Conservation (phyloP, 345 rosid species). For the Lumnitzera littorea region DNA sequence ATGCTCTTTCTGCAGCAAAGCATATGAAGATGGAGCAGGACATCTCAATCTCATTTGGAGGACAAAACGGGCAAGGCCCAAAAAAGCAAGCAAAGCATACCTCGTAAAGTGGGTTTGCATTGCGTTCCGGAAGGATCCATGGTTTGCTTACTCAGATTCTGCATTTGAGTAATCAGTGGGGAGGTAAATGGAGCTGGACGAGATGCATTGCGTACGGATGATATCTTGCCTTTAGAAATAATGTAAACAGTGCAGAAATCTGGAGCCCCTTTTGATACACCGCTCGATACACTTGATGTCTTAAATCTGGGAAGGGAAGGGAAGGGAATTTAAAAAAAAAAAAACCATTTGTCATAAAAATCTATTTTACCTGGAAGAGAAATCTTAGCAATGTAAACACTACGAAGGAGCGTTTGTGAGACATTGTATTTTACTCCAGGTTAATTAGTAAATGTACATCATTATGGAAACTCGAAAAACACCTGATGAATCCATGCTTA, state of each 20-base stretch:
- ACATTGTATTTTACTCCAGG: no score
- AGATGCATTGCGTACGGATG: conserved; percentile 46
- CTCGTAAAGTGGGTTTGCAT: conserved; percentile 34
- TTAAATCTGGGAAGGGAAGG: conserved; percentile 38
- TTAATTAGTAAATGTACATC: not conserved
- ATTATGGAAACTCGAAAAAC: not conserved
- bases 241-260: conserved; percentile 83
- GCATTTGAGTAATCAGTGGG: conserved; percentile 50
- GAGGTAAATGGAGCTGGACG: conserved; percentile 56
- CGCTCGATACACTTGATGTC: conserved; percentile 46
- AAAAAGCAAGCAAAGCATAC: conserved; percentile 20
- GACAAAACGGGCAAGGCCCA: not conserved
- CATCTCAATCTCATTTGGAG: conserved; percentile 2
- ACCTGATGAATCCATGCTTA: conserved; percentile 69
- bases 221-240: conserved; percentile 68
- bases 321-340: no score
- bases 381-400: no score
- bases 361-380: no score
- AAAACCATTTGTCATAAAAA: no score
- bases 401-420: no score
- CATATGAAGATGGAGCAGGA: no score
- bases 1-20: conserved; percentile 31
- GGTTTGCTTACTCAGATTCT: conserved; percentile 16
- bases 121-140: conserved; percentile 19
- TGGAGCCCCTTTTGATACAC: conserved; percentile 55